Base-by-base conservation (phyloP, 2,329 filamentous ascomycete genomes). In the Podosphaera leucotricha region DNA sequence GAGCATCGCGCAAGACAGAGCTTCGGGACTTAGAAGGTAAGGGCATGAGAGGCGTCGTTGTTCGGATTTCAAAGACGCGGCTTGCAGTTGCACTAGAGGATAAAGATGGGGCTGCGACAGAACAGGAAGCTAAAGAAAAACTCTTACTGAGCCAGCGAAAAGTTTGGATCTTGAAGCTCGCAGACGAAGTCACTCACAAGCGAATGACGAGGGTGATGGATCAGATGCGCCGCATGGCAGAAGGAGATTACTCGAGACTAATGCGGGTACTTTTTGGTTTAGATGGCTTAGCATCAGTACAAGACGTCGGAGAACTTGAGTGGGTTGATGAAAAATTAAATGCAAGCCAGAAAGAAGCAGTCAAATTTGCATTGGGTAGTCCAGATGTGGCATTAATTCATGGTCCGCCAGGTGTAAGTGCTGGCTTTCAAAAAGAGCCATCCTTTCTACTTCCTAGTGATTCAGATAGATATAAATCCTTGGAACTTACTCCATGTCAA, bases 351-450 rank as follows among this genome's bases (percentile, higher is more conserved):
- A 77, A 75, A 52, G 71, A 77, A 46, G 75, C 75, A 15, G 74
- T 80, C 46, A 62, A 73, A n/a, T 98, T 95, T 56, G 85, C 87
- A 0, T 64, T 98, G 44, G 79, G 77, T 6, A 80, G 81, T 1
- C 69, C 68, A 44, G 85, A 94, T 54, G 71, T 95, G 22, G 82
- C 84, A 2, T 66, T 94, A 47, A 93, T 98, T 44, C 90, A 98
- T 57, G 90, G 90, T 0, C 90, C 90, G 0, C 90, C 90, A 0
- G 90, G 90, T 1, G 72, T 73, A 60, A 56, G 67, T 61, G 21
- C 5, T 18, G 20, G 26, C 26, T 33, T 7, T 11, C 8, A 13
- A 11, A 6, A 33, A n/a, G 11, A 33, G 28, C 28, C 13, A 33
- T 33, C 28, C 13, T 33, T 33, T 33, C 28, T 33, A n/a, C 13